A percentile compares a stretch with the other conserved stretches of the same genome.
These are phyloP conservation scores for Brassica cretica DNA, from an alignment of 345 rosid species.

Conservation along the genomic window DNA sequence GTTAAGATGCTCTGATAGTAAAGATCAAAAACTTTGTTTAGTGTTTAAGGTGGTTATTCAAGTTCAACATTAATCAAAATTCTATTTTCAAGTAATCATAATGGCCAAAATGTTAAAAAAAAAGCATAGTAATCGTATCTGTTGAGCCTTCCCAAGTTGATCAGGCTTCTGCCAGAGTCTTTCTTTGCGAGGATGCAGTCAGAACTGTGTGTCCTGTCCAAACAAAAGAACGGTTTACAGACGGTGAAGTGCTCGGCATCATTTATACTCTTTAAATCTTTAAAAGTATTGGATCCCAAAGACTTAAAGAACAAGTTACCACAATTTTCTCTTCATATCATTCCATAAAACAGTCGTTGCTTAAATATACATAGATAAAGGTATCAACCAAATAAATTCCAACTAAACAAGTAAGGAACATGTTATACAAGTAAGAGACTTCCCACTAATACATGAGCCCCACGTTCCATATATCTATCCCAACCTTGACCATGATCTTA, in stretches of 20 bases:
- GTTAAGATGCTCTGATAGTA: background rate
- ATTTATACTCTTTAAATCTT: background rate
- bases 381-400: no score
- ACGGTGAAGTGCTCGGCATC: background rate
- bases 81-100: background rate
- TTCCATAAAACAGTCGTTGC: no score
- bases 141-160: background rate
- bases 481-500: no score
- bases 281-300: background rate
- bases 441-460: no score
- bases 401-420: no score
- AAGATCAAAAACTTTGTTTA: background rate
- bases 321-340: no score
- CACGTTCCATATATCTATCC: no score
- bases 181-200: background rate
- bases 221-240: conserved; percentile 1
- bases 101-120: background rate
- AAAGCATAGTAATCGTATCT: background rate
- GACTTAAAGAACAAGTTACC: no score
- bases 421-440: no score
- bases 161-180: background rate
- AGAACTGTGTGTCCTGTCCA: background rate
- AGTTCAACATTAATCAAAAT: background rate
- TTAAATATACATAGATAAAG: no score
- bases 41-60: background rate